A percentile compares a stretch with the other conserved stretches of the same genome.
Conservation (phyloP, 2,329 filamentous ascomycete genomes). For the Camillea tinctor region DNA sequence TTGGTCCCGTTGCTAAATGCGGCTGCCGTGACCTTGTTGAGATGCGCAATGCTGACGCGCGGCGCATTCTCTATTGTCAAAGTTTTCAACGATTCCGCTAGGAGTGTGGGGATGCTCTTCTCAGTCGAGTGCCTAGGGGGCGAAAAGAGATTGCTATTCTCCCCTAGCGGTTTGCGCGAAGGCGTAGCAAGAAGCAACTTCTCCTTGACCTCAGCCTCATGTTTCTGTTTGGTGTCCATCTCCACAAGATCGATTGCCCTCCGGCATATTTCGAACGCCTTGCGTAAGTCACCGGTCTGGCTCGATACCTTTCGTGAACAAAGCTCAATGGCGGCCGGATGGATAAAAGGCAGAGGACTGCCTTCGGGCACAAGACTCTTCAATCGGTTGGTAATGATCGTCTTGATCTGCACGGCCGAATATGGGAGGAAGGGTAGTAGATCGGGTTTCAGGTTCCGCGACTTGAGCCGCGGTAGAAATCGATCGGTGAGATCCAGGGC, state of each 20-base stretch:
- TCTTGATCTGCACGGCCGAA: slow-evolving; percentile 80
- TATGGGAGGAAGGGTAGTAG: slow-evolving; percentile 93
- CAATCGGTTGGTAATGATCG: slow-evolving; percentile 81
- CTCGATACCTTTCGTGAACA: slow-evolving; percentile 93
- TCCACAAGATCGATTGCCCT: slow-evolving; percentile 88
- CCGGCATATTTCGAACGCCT: slow-evolving; percentile 91
- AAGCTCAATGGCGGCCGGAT: slow-evolving; percentile 89
- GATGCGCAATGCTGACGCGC: slow-evolving; percentile 82
- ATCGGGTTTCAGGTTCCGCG: slow-evolving; percentile 85
- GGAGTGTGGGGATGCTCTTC: slow-evolving; percentile 46
- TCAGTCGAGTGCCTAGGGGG: slow-evolving; percentile 38
- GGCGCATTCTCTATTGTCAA: slow-evolving; percentile 79
- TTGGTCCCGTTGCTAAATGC: slow-evolving; percentile 87
- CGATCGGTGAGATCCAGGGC: slow-evolving; percentile 93
- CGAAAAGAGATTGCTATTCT: slow-evolving; percentile 75
- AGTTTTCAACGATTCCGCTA: slow-evolving; percentile 54
- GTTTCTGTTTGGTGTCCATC: slow-evolving; percentile 73
- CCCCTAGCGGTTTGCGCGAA: slow-evolving; percentile 73
- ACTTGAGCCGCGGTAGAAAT: slow-evolving; percentile 89
- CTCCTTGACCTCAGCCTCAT: slow-evolving; percentile 62
- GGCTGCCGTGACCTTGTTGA: slow-evolving; percentile 86
- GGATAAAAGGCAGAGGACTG: slow-evolving; percentile 76
- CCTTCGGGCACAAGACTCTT: slow-evolving; percentile 66
- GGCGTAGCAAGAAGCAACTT: slow-evolving; percentile 60
- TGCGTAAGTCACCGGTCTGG: slow-evolving; percentile 90